Evolutionary conservation across 176 grass and related monocot species (phyloP).

Genomic region (Phoenix dactylifera): DNA sequence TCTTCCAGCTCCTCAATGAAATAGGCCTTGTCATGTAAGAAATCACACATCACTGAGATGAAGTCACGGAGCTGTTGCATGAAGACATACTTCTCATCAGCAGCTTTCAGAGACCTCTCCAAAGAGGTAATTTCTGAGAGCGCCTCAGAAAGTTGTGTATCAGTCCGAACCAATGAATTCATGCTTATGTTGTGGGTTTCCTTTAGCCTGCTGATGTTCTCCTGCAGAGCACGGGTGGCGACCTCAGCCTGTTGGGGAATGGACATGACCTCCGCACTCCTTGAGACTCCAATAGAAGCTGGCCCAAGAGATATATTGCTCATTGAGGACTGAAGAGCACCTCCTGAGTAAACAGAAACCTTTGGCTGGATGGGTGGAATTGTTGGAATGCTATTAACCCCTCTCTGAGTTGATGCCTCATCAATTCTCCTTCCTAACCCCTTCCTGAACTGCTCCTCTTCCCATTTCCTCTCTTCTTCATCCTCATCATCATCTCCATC

Average conservation of each 20-base stretch:
- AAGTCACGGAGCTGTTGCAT: conserved; percentile 89
- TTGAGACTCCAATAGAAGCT: conserved; percentile 41
- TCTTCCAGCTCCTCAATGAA: conserved; percentile 91
- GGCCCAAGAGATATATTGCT: conserved; percentile 1
- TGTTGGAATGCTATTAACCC: conserved; percentile 24
- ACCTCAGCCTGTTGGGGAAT: conserved; percentile 79
- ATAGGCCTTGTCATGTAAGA: conserved; percentile 88
- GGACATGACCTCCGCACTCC: conserved; percentile 53
- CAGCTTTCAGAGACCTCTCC: conserved; percentile 49
- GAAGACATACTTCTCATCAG: conserved; percentile 77
- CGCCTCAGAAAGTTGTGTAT: conserved; percentile 59
- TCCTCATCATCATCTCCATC: conserved; percentile 25
- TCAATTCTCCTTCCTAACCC: conserved; percentile 63
- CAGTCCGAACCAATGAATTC: conserved; percentile 49
- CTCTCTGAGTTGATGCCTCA: conserved; percentile 43
- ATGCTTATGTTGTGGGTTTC: conserved; percentile 58
- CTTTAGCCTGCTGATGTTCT: conserved; percentile 70
- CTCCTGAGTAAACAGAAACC: conserved; percentile 20
- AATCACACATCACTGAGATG: conserved; percentile 85
- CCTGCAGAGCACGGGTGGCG: conserved; percentile 61
- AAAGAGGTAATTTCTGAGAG: conserved; percentile 74
- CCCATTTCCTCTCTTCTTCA: conserved; percentile 82
- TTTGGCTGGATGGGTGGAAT: conserved; percentile 32
- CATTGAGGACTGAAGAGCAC: conserved; percentile 24
- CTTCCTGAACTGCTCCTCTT: conserved; percentile 92